These are phyloP conservation scores for Aspergillus pseudonomiae DNA, from an alignment of 2,329 filamentous ascomycete genomes.

Conservation along the genomic window DNA sequence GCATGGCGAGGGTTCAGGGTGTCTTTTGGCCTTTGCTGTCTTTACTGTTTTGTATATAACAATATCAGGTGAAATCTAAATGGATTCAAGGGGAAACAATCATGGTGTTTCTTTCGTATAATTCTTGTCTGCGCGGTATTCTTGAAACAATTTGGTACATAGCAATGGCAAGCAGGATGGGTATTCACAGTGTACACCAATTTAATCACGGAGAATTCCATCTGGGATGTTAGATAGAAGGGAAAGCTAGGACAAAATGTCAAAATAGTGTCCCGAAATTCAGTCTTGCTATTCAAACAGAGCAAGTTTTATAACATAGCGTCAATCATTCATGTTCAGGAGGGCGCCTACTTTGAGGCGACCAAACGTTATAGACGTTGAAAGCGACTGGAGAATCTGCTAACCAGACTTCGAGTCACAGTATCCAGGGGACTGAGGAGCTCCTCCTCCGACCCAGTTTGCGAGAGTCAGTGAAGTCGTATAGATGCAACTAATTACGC, in stretches of 20 bases:
- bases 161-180: not conserved
- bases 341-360: not conserved
- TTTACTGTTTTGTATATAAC: constrained; percentile 5
- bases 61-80: not conserved
- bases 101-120: not conserved
- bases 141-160: not conserved
- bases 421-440: constrained; percentile 62
- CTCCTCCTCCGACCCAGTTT: constrained; percentile 73
- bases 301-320: constrained; percentile 7
- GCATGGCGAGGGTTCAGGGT: not conserved
- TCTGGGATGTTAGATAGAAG: constrained; percentile 2
- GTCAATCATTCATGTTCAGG: constrained; percentile 15
- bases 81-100: not conserved
- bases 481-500: constrained; percentile 85
- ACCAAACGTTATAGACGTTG: constrained; percentile 1
- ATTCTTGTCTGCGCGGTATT: not conserved
- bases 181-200: constrained; percentile 2
- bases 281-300: not conserved
- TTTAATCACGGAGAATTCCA: not conserved
- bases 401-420: constrained; percentile 53
- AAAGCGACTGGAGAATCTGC: not conserved
- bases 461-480: constrained; percentile 84
- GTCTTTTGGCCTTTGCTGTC: not conserved
- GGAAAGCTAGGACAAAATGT: constrained; percentile 6
- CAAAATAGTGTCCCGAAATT: not conserved